Conservation (phyloP, 2,329 filamentous ascomycete species). For the Ceratocystis smalleyi region DNA sequence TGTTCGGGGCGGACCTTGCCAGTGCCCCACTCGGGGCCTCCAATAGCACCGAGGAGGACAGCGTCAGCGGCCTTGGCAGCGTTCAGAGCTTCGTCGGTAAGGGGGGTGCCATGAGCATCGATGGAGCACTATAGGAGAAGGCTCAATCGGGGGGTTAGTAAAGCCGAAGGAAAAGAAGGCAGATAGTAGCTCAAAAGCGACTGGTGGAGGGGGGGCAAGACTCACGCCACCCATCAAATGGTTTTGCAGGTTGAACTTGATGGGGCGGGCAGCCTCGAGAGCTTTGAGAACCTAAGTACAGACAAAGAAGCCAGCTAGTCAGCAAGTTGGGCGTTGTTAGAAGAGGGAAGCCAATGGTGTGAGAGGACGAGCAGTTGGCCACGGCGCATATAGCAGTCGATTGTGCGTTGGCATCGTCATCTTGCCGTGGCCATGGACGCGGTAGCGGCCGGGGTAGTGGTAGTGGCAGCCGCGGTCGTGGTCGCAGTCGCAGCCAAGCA, state of each 20-base stretch:
- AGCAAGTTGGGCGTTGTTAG: neutral
- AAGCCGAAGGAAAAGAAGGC: neutral
- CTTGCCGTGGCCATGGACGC: neutral
- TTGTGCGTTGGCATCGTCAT: too few species aligned
- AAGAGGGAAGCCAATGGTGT: neutral
- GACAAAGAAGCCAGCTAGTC: neutral
- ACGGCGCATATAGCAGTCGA: too few species aligned
- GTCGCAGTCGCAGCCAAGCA: neutral
- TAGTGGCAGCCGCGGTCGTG: neutral
- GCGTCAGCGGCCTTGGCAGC: constrained; percentile 78
- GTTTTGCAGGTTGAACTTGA: constrained; percentile 76
- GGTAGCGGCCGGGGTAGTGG: too few species aligned
- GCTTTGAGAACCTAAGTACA: constrained; percentile 53
- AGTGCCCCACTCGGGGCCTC: constrained; percentile 92
- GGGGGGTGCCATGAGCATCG: constrained; percentile 58
- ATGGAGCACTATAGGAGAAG: constrained; percentile 56
- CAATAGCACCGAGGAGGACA: constrained; percentile 82
- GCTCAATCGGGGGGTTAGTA: neutral
- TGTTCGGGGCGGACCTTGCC: constrained; percentile 80
- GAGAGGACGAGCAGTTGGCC: neutral
- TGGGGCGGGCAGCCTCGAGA: constrained; percentile 54
- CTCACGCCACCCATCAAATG: constrained; percentile 84
- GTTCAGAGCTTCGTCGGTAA: constrained; percentile 68
- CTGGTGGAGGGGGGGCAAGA: constrained; percentile 20
- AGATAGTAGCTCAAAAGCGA: neutral